Evolutionary conservation across 2,329 filamentous ascomycete species (phyloP).

Genomic region (Lachnellula hyalina): DNA sequence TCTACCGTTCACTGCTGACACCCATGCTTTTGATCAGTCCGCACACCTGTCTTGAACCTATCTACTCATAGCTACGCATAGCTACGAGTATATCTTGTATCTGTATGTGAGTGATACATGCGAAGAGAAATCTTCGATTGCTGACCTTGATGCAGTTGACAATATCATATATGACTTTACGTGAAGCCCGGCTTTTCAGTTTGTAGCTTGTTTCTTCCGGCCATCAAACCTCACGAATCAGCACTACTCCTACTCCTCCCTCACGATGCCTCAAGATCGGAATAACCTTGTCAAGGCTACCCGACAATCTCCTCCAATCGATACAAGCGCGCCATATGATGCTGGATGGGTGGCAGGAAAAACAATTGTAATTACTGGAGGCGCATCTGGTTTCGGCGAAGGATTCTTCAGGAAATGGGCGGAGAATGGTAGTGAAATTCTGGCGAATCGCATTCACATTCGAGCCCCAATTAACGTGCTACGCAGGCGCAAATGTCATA

Average conservation of each 20-base stretch:
- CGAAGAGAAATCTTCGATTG: too few species aligned
- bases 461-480: neutral
- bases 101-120: too few species aligned
- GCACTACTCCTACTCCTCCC: neutral
- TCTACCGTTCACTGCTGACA: too few species aligned
- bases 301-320: slow-evolving; percentile 36
- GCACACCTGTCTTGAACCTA: too few species aligned
- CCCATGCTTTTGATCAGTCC: too few species aligned
- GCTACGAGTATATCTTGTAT: too few species aligned
- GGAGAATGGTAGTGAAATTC: slow-evolving; percentile 34
- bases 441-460: slow-evolving; percentile 33
- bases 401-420: slow-evolving; percentile 51
- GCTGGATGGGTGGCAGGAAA: slow-evolving; percentile 44
- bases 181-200: too few species aligned
- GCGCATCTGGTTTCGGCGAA: slow-evolving; percentile 55
- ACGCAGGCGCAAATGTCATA: slow-evolving; percentile 48
- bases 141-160: too few species aligned
- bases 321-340: slow-evolving; percentile 41
- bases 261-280: slow-evolving; percentile 2
- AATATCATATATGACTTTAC: too few species aligned
- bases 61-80: too few species aligned
- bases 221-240: too few species aligned
- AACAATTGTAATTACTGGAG: slow-evolving; percentile 59
- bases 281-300: slow-evolving; percentile 17
- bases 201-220: too few species aligned